Base-by-base conservation (phyloP, 176 grass and related monocot species). In the Oryza glumipatula region DNA sequence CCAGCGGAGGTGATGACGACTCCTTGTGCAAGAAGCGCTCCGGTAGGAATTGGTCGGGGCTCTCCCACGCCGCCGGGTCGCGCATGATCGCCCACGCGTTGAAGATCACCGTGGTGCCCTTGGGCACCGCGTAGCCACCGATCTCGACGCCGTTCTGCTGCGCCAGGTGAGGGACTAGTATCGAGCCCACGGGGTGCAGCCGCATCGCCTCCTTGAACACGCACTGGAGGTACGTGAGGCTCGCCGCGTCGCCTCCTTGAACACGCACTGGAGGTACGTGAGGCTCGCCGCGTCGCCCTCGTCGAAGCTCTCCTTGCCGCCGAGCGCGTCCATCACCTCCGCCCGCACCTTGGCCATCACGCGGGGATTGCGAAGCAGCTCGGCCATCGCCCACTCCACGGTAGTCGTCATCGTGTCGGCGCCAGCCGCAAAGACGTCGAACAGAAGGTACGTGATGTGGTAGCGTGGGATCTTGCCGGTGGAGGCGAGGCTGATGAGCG, bases 21-120 rank as follows among this genome's bases (percentile, higher is more conserved):
- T 51, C 52, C 4, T 36, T 36, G 35, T 36, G 35, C 39, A 86
- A n/a, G 66, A 86, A 90, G 8, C 88, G 46, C 46, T 90, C 88
- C 16, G 88, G 67, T 68, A 35, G 7, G 28, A 87, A 90, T 11
- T 33, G 58, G 24, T 80, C 58, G 9, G 89, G 68, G 33, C 36
- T 14, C 2, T 54, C 73, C 89, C 89, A 91, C 5, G 51, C 9
- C 8, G 78, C 5, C 21, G 84, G 84, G 44, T 91, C 84, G 1
- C 84, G 79, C 65, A 80, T 67, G 5, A 90, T 90, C 8, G 88
- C 83, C 88, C 83, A 78, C 76, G 26, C 58, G 17, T 90, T 86
- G 16, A 90, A 8, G 11, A 90, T 9, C 33, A 90, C 83, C 15
- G 52, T 19, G 5, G 47, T 39, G 13, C 80, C 89, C 41, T 23